Evolutionary conservation across 495 filamentous ascomycete species (phyloP), one percentile per base, ranked within the genome.

Genomic region (Massariosphaeria phaeospora): DNA sequence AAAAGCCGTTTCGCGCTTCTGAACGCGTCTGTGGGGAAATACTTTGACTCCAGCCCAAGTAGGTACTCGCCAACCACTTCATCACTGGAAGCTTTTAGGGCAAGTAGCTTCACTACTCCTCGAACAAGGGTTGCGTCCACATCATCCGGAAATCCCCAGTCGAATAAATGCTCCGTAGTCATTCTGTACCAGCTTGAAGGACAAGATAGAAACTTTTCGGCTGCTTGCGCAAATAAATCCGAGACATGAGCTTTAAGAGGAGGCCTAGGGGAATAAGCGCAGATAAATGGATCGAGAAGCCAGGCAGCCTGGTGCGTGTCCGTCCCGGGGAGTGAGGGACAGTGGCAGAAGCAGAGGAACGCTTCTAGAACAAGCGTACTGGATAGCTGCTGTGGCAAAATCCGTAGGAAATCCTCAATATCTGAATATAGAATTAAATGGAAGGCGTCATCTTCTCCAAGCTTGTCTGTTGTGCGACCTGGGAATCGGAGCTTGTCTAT

Each of bases 341-440:
- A 70, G 26, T 77, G 75, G 59, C 79, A 86, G 62, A 90, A 93
- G 34, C 78, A 69, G 5, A 90, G 66, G 57, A 89, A 88, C 13
- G 77, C 77, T 58, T 89, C 77, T 24, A 90, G 31, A 11, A 91
- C 53, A 50, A 64, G 24, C 13, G 26, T 10, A 23, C 47, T 18
- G 4, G 59, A 47, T 11, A 50, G 48, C 30, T 70, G 66, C 9
- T 66, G 38, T n/a, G 62, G 72, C 0, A 78, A 62, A 10, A 68
- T 30, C 4, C 60, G 43, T 5, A 95, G 55, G 38, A 83, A 74
- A 1, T 79, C 72, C 56, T 78, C 67, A 12, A 96, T 72, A 67
- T 97, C 93, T 10, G 83, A 82, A 53, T 83, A 86, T 51, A 96
- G 75, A 38, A 95, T 75, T 3, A 90, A 78, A 33, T 85, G 75